These are phyloP conservation scores for Coemansia sp. DNA, from an alignment of 192 early-diverging fungal species.

Conservation along the genomic window DNA sequence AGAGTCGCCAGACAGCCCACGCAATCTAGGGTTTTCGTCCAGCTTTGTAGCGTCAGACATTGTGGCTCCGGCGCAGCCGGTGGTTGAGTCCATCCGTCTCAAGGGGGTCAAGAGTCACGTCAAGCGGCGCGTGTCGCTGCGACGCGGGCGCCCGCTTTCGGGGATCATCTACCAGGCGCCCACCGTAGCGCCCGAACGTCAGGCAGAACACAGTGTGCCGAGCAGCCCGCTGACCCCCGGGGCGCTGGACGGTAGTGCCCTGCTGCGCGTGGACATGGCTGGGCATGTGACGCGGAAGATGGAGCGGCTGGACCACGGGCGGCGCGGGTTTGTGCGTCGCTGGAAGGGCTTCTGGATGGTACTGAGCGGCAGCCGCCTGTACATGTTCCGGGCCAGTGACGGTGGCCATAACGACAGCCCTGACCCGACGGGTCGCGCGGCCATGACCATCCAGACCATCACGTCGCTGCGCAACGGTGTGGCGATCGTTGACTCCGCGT, in stretches of 20 bases:
- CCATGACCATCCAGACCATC: slow-evolving; percentile 48
- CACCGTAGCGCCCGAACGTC: neutral
- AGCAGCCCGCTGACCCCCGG: neutral
- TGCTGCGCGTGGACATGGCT: slow-evolving; percentile 61
- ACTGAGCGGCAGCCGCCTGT: slow-evolving; percentile 72
- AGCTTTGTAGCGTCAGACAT: slow-evolving; percentile 23
- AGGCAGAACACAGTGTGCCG: neutral
- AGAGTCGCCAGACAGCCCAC: slow-evolving; percentile 23
- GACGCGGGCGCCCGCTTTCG: slow-evolving; percentile 46
- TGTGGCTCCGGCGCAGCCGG: slow-evolving; percentile 21
- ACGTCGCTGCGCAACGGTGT: slow-evolving; percentile 65
- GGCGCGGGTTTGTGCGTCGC: slow-evolving; percentile 61
- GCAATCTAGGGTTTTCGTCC: neutral
- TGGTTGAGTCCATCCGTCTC: slow-evolving; percentile 45
- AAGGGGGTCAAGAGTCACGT: slow-evolving; percentile 46
- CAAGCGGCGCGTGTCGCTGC: slow-evolving; percentile 42
- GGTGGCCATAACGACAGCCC: slow-evolving; percentile 6
- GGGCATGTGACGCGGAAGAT: slow-evolving; percentile 71
- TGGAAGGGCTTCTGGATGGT: slow-evolving; percentile 79
- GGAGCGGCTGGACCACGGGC: slow-evolving; percentile 64
- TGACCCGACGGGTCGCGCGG: slow-evolving; percentile 3
- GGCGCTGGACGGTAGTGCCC: slow-evolving; percentile 11
- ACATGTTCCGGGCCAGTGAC: slow-evolving; percentile 65
- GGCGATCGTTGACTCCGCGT: slow-evolving; percentile 64
- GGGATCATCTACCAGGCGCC: slow-evolving; percentile 30